Conservation (phyloP, 257 asterid species). For the Solanum okadae region DNA sequence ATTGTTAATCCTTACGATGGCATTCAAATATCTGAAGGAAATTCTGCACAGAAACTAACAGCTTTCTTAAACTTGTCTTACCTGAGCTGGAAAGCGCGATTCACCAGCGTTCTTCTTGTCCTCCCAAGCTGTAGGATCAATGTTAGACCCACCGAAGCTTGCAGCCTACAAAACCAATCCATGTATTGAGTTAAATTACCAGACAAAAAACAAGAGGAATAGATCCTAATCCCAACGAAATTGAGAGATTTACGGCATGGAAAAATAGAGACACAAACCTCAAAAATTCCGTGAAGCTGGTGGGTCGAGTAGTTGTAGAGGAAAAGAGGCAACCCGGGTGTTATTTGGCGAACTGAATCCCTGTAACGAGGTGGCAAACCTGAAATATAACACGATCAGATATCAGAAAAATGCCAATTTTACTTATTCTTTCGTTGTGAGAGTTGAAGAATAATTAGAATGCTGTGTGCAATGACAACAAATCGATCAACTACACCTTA, state of each 20-base stretch:
- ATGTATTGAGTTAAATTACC: neutral
- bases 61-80: neutral
- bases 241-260: neutral
- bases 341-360: conserved; percentile 81
- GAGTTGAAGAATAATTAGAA: neutral
- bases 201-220: neutral
- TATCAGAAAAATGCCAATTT: neutral
- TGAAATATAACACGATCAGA: conserved; percentile 6
- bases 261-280: conserved; percentile 34
- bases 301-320: conserved; percentile 89
- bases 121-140: conserved; percentile 96
- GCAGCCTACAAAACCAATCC: conserved; percentile 48
- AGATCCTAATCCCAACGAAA: neutral
- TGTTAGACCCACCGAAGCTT: conserved; percentile 86
- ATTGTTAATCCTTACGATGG: neutral
- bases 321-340: conserved; percentile 91
- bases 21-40: neutral
- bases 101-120: conserved; percentile 88
- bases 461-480: neutral
- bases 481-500: neutral
- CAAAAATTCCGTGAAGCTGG: conserved; percentile 90
- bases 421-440: neutral
- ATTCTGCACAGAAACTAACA: neutral
- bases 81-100: conserved; percentile 97
- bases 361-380: conserved; percentile 93